Evolutionary conservation across 768 basidiomycete genomes (phyloP).

Genomic region (Serendipita sp.): DNA sequence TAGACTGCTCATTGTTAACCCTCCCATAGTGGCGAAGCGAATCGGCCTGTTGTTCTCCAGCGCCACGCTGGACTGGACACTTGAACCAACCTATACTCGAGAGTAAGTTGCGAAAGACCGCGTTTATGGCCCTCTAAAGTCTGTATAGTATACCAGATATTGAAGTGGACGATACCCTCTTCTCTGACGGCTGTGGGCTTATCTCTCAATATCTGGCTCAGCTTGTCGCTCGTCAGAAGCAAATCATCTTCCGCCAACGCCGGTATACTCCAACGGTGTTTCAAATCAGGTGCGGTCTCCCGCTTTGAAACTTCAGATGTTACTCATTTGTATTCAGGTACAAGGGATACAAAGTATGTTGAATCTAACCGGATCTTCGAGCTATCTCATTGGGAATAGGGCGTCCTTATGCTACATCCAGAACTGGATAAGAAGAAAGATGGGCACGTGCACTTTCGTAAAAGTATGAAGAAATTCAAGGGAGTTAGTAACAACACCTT

Average conservation of each 20-base stretch:
- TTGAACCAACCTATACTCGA: conserved; percentile 31
- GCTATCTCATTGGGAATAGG: not conserved
- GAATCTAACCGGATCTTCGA: not conserved
- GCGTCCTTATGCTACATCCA: conserved; percentile 51
- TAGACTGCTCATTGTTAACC: not conserved
- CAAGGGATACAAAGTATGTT: conserved; percentile 42
- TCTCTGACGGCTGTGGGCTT: conserved; percentile 56
- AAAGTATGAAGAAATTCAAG: conserved; percentile 56
- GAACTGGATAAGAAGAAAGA: conserved; percentile 33
- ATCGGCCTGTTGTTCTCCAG: conserved; percentile 53
- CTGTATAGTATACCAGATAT: conserved; percentile 34
- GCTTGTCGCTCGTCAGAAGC: conserved; percentile 36
- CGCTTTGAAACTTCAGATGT: not conserved
- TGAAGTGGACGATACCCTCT: conserved; percentile 36
- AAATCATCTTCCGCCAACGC: conserved; percentile 35
- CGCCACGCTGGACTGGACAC: conserved; percentile 39
- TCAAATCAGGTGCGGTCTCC: conserved; percentile 37
- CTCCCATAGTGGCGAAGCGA: conserved; percentile 40
- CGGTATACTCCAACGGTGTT: conserved; percentile 47
- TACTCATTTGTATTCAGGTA: conserved; percentile 27
- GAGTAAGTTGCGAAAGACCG: conserved; percentile 20
- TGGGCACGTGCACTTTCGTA: conserved; percentile 37
- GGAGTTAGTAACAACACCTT: conserved; percentile 42
- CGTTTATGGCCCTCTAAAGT: not conserved
- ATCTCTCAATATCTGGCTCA: conserved; percentile 38